Percentiles rank a stretch among this genome's conserved stretches.
Evolutionary conservation across 371 early-diverging fungal species (phyloP).

Genomic region (Haplosporangium sp.): DNA sequence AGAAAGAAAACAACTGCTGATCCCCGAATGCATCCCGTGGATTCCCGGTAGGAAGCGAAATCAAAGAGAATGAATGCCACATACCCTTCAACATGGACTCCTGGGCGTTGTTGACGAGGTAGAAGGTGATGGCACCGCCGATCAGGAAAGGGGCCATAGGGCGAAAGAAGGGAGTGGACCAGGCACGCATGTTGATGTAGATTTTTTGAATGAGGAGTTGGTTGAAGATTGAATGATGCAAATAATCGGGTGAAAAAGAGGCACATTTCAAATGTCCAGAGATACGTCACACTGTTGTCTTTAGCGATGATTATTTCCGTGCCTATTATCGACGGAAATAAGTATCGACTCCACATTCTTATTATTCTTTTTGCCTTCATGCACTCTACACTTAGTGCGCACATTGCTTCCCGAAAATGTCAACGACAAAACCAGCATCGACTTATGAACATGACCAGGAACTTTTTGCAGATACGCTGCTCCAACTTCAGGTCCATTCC

Average conservation of each 20-base stretch:
- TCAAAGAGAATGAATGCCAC: constrained; percentile 3
- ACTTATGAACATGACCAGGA: constrained; percentile 27
- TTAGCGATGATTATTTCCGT: too few relatives aligned
- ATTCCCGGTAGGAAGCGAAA: constrained; percentile 2
- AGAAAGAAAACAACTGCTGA: too few relatives aligned
- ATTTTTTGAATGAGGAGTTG: constrained; percentile 14
- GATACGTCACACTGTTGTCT: too few relatives aligned
- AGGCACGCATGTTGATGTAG: constrained; percentile 47
- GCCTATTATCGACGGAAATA: too few relatives aligned
- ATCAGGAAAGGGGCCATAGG: constrained; percentile 53
- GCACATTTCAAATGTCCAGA: too few relatives aligned
- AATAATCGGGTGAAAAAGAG: too few relatives aligned
- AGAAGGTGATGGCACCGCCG: constrained; percentile 53
- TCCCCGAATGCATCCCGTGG: not conserved
- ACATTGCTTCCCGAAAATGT: not conserved
- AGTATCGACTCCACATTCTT: too few relatives aligned
- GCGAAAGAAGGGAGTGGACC: constrained; percentile 50
- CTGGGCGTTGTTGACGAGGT: constrained; percentile 48
- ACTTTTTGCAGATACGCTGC: constrained; percentile 42
- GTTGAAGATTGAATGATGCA: not conserved
- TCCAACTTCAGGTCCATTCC: constrained; percentile 37
- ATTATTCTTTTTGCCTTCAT: not conserved
- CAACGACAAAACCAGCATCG: not conserved
- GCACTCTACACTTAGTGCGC: not conserved
- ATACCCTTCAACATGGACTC: constrained; percentile 42